Percentiles rank a stretch among this genome's conserved stretches.
Conservation (phyloP, 2,329 filamentous ascomycete genomes). For the Sarocladium oryzae region DNA sequence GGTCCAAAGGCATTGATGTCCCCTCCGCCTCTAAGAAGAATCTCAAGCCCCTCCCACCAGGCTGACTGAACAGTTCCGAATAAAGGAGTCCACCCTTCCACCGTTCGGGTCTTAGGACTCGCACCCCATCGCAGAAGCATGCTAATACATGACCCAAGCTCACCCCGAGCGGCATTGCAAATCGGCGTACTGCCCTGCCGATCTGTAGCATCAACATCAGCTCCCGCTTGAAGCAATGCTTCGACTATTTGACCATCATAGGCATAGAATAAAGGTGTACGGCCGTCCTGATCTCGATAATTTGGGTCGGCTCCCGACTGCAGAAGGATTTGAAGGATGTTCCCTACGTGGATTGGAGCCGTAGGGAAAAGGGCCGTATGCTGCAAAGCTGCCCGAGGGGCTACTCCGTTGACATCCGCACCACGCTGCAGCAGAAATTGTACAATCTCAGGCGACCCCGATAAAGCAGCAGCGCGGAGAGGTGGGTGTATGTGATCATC, state of each 20-base stretch:
- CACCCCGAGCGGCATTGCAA: background rate
- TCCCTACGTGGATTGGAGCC: background rate
- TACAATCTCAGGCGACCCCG: background rate
- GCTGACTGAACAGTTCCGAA: background rate
- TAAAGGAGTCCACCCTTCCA: background rate
- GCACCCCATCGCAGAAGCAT: background rate
- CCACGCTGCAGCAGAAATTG: background rate
- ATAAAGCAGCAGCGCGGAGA: background rate
- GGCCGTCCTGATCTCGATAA: background rate
- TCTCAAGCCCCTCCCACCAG: background rate
- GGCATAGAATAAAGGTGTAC: background rate
- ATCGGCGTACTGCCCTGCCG: constrained; percentile 14
- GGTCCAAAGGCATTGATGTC: background rate
- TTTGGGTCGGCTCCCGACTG: background rate
- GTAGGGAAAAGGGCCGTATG: background rate
- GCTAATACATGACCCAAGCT: background rate
- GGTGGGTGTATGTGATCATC: background rate
- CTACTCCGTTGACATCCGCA: background rate
- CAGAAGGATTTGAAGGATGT: background rate
- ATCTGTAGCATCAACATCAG: constrained; percentile 1
- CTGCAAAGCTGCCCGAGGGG: too few relatives aligned
- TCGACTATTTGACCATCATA: background rate
- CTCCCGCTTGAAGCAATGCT: constrained; percentile 2
- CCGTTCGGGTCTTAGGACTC: background rate
- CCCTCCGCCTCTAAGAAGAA: background rate